Base-by-base conservation (phyloP, 2,329 filamentous ascomycete genomes). In the Lecanicillium sp. region DNA sequence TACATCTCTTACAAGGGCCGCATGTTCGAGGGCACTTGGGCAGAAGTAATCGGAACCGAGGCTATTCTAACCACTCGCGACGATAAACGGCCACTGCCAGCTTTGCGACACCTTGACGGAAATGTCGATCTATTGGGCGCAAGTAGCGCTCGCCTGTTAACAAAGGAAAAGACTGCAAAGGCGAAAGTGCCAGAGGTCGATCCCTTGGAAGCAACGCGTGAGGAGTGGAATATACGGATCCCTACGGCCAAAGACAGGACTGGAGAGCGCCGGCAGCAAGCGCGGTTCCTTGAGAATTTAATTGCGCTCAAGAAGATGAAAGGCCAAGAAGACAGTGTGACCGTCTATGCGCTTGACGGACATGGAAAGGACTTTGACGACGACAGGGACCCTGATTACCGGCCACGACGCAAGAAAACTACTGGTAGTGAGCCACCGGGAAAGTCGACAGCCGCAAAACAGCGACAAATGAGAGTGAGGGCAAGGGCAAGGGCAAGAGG, bases 11-110 rank as follows among this genome's bases (percentile, higher is more conserved):
- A 94, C 60, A 74, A 82, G 42, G 84, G 83, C 20, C 76, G 81
- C 45, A 66, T 94, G 16, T 92, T 89, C 55, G 79, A 78, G 46
- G 90, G 87, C 47, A 65, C 77, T 33, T 96, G 90, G 90, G 75
- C 78, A 9, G 78, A 85, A 44, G 83, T 87, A 43, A 75, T 94
- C 31, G 90, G 90, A 27, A 94, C 88, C 0, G 86, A 94, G 48
- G 65, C 89, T 46, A 74, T 94, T 75, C 35, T 71, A 78, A n/a
- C 78, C 83, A 43, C 71, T 89, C 42, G 65, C 77, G 40, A 80
- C 76, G 28, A 72, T 17, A 12, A 18, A 5, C 50, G 56, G 9
- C 55, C 56, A 8, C 56, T 72, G 3, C 70, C 72, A 4, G 57
- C 59, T 8, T 55, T 74, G 29, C 71, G 69, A n/a, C 62, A 67